Evolutionary conservation across 495 filamentous ascomycete genomes (phyloP).

Genomic region (Lasiosphaeris hirsuta): DNA sequence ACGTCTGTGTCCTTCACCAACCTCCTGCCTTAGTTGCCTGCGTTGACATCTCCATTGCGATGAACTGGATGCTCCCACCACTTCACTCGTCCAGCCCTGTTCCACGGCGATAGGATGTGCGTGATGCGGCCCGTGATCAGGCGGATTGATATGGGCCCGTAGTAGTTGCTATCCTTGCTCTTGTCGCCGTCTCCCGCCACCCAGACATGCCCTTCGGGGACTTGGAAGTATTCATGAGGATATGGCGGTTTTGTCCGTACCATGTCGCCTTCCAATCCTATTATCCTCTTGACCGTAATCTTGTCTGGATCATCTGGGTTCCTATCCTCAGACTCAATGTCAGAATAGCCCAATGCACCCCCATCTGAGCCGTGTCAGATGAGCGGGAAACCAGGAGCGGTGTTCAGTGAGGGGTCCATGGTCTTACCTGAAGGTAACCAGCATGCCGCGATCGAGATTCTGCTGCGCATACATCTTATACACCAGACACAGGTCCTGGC

Average conservation of each 20-base stretch:
- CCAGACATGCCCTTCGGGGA: slow-evolving; percentile 75
- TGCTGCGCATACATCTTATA: slow-evolving; percentile 46
- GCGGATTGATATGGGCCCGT: slow-evolving; percentile 62
- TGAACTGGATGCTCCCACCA: slow-evolving; percentile 46
- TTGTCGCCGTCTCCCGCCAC: slow-evolving; percentile 67
- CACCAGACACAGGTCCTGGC: slow-evolving; percentile 51
- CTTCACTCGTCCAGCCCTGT: slow-evolving; percentile 45
- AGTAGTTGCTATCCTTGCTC: slow-evolving; percentile 70
- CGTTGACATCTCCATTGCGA: background rate
- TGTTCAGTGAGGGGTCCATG: background rate
- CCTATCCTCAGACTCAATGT: slow-evolving; percentile 35
- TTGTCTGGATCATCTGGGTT: slow-evolving; percentile 59
- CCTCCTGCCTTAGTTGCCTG: too few species aligned
- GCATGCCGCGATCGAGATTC: slow-evolving; percentile 49
- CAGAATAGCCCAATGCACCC: slow-evolving; percentile 3
- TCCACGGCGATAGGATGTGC: slow-evolving; percentile 59
- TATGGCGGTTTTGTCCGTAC: slow-evolving; percentile 61
- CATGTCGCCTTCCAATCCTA: slow-evolving; percentile 67
- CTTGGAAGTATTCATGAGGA: slow-evolving; percentile 50
- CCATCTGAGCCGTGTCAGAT: background rate
- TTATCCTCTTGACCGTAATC: slow-evolving; percentile 64
- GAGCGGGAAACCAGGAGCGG: background rate
- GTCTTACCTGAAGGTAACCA: slow-evolving; percentile 49
- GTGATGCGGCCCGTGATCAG: slow-evolving; percentile 62
- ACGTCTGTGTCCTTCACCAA: too few species aligned